Conservation (phyloP, 306 rosid genomes). For the Lablab purpureus region DNA sequence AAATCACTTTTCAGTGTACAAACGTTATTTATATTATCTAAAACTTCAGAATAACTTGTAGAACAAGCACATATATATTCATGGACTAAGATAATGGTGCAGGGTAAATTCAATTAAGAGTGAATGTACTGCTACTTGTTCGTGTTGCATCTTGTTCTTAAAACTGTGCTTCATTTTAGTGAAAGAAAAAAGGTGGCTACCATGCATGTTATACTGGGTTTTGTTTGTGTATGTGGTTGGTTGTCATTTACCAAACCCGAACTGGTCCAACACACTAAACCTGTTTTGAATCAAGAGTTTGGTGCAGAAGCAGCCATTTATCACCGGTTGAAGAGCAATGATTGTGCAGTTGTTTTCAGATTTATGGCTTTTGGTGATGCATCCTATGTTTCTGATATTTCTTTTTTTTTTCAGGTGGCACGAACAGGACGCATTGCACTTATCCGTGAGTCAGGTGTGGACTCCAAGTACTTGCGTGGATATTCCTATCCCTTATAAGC, state of each 20-base stretch:
- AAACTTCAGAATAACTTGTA: not conserved
- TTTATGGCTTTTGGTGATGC: not conserved
- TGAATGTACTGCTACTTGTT: too few relatives aligned
- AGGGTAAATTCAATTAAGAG: too few relatives aligned
- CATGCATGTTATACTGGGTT: not conserved
- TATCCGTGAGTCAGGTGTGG: conserved; percentile 84
- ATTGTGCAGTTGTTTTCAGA: too few relatives aligned
- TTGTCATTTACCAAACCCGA: too few relatives aligned
- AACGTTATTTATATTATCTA: not conserved
- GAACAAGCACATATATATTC: not conserved
- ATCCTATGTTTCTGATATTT: conserved; percentile 12
- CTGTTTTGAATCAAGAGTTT: too few relatives aligned
- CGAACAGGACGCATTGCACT: conserved; percentile 85
- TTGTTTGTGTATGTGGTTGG: not conserved
- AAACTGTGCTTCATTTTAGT: not conserved
- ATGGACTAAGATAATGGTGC: not conserved
- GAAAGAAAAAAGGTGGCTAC: not conserved
- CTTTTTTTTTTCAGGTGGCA: conserved; percentile 67
- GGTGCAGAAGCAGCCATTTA: too few relatives aligned
- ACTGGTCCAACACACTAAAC: too few relatives aligned
- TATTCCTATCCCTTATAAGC: conserved; percentile 69
- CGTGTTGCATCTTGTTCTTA: not conserved
- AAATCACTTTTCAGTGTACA: not conserved
- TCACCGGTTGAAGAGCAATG: not conserved
- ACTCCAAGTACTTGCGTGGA: conserved; percentile 79